Base-by-base conservation (phyloP, 805 yeast species). In the Grigorovia transvaalensis region DNA sequence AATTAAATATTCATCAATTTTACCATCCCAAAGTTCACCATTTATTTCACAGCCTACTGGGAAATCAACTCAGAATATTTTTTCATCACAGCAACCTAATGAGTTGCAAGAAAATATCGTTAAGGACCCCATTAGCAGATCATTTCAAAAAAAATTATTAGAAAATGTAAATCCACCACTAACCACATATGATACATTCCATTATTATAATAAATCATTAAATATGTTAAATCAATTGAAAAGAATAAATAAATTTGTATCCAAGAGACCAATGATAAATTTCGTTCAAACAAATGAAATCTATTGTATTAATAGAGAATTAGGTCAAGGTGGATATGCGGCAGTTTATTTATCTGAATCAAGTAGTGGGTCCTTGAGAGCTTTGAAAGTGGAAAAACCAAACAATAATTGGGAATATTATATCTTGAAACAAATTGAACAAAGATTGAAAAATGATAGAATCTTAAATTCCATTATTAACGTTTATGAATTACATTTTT, bases 311-410 rank as follows among this genome's bases (percentile, higher is more conserved):
- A 29, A 70, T 58, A 53, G 59, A 47, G 78, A 80, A 59, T 67
- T 89, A 12, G 96, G 96, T 0, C 77, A 76, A 59, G 95, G 95
- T n/a, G 93, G 90, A 0, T 83, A 73, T 68, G 95, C 90, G 0
- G 74, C 79, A 1, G 95, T 88, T 0, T 88, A 80, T 62, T 69
- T 88, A 20, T 82, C 85, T 1, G 90, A 85, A 62, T 71, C 75
- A 12, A 74, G 78, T 54, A 64, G 67, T 9, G 88, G 86, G 1
- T 62, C 67, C 0, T 60, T 77, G 38, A 76, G 74, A 49, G 95
- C 96, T 0, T 67, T 89, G 50, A 89, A 89, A 62, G 77, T 84
- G 13, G 88, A 85, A 60, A 73, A 74, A 17, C 88, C 91, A 0
- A 70, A 86, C 0, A 76, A 79, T 46, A 71, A 78, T 4, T 88